A percentile compares a stretch with the other conserved stretches of the same genome.
Evolutionary conservation across 192 early-diverging fungal species (phyloP).

Genomic region (Podila epigama): DNA sequence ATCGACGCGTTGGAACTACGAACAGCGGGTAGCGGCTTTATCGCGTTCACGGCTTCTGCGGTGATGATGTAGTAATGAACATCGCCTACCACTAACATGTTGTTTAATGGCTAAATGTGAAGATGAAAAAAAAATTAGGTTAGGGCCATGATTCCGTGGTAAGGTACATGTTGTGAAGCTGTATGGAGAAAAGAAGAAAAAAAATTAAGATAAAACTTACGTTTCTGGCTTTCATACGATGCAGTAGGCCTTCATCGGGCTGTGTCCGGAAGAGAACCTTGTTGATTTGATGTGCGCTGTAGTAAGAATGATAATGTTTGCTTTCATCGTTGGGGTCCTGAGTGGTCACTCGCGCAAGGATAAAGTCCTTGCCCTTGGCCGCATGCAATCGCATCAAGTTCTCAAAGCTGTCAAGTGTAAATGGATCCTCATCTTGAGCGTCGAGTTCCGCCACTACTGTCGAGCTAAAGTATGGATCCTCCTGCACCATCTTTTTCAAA

Average conservation of each 20-base stretch:
- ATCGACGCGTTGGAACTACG: constrained; percentile 29
- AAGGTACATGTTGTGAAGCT: neutral
- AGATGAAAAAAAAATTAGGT: neutral
- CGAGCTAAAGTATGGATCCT: constrained; percentile 8
- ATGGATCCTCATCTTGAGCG: constrained; percentile 73
- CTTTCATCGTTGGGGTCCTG: constrained; percentile 63
- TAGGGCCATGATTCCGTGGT: neutral
- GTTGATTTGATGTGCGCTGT: constrained; percentile 78
- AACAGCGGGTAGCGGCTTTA: constrained; percentile 6
- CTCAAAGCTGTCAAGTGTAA: constrained; percentile 73
- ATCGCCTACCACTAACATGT: constrained; percentile 76
- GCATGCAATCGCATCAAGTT: constrained; percentile 63
- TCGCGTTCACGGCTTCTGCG: constrained; percentile 28
- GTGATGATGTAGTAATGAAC: constrained; percentile 61
- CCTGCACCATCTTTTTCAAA: constrained; percentile 2
- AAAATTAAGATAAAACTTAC: constrained; percentile 51
- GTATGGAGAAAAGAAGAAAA: neutral
- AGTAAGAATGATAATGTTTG: constrained; percentile 71
- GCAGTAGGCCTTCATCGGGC: constrained; percentile 76
- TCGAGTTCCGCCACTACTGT: constrained; percentile 63
- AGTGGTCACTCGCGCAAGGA: constrained; percentile 72
- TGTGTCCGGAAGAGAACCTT: constrained; percentile 80
- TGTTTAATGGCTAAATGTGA: constrained; percentile 68
- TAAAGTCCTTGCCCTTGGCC: constrained; percentile 69
- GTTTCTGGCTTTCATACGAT: constrained; percentile 79